Conservation (phyloP, 805 yeast species). For the Yamadazyma takamatsuzukensis region DNA sequence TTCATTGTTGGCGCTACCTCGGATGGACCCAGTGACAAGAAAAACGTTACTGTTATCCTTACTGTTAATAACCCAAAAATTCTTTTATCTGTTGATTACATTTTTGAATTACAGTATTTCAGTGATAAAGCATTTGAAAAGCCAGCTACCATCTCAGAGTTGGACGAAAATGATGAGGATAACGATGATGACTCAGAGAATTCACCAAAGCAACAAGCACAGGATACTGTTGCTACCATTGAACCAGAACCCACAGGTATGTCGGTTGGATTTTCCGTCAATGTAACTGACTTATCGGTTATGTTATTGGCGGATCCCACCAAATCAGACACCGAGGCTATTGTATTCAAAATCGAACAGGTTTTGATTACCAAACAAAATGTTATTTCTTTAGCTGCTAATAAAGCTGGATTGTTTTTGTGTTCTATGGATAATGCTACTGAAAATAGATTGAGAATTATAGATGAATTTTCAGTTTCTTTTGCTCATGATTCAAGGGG, state of each 20-base stretch:
- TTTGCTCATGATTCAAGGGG: constrained; percentile 70
- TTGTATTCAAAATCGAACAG: constrained; percentile 86
- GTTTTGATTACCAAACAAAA: constrained; percentile 65
- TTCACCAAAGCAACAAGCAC: not conserved
- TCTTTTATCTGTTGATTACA: constrained; percentile 80
- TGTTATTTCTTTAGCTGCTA: constrained; percentile 61
- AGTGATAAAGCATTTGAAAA: constrained; percentile 46
- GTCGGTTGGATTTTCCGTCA: constrained; percentile 53
- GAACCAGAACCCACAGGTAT: constrained; percentile 4
- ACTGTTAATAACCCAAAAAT: constrained; percentile 78
- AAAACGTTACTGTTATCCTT: constrained; percentile 47
- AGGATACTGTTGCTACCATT: not conserved
- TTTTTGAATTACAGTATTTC: constrained; percentile 71
- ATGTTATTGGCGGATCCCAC: constrained; percentile 79
- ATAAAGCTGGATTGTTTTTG: constrained; percentile 83
- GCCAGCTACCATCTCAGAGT: constrained; percentile 14
- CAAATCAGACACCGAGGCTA: constrained; percentile 68
- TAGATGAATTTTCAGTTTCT: constrained; percentile 86
- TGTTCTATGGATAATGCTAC: constrained; percentile 68
- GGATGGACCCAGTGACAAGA: constrained; percentile 33
- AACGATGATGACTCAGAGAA: constrained; percentile 1
- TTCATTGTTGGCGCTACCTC: constrained; percentile 55
- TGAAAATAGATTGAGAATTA: constrained; percentile 61
- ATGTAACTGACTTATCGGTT: constrained; percentile 72
- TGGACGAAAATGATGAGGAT: constrained; percentile 13